Evolutionary conservation across 306 rosid species (phyloP).

Genomic region (Quercus variabilis): DNA sequence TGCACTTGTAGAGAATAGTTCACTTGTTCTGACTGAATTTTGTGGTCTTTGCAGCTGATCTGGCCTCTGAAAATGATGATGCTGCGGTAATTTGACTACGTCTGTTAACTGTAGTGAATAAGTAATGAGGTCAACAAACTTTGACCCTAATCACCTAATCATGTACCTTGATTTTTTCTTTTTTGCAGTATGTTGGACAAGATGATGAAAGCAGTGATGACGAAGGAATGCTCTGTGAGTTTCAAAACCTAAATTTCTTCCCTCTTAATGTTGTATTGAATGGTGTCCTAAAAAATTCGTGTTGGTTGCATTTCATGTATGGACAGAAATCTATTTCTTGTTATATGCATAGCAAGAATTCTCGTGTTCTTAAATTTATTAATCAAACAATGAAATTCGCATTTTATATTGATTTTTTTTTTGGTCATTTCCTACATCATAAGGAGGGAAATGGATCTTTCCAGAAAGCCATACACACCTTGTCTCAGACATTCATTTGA

Average conservation of each 20-base stretch:
- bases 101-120: conserved; percentile 7
- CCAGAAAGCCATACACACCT: background rate
- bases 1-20: conserved; percentile 7
- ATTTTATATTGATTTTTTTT: background rate
- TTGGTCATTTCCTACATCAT: background rate
- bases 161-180: conserved; percentile 15
- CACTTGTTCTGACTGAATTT: conserved; percentile 15
- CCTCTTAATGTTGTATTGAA: conserved; percentile 5
- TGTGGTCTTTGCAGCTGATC: conserved; percentile 55
- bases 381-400: background rate
- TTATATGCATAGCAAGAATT: background rate
- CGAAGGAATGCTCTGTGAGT: conserved; percentile 93
- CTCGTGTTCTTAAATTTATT: background rate
- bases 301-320: conserved; percentile 1
- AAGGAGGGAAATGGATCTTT: background rate
- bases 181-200: conserved; percentile 49
- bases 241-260: conserved; percentile 9
- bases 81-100: conserved; percentile 39
- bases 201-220: conserved; percentile 79
- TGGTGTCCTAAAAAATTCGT: conserved; percentile 14
- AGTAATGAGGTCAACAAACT: conserved; percentile 1
- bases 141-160: conserved; percentile 13
- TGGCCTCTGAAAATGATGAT: conserved; percentile 53
- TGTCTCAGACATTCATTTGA: background rate
- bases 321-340: background rate